Base-by-base conservation (phyloP, 169 alveolate genomes). In the Eimeria maxima region DNA sequence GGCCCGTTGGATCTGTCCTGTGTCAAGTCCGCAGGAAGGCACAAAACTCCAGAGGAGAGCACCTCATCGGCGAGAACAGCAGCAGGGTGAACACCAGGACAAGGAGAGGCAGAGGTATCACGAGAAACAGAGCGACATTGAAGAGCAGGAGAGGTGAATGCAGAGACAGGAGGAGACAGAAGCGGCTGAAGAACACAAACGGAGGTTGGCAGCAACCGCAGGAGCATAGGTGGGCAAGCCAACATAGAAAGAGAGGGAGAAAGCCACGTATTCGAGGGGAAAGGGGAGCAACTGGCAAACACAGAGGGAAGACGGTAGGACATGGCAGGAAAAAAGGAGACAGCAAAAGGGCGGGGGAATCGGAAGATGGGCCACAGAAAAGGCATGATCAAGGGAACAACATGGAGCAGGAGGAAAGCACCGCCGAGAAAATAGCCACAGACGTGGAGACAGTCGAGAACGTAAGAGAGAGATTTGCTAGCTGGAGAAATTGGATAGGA, bases 1-100 rank as follows among this genome's bases (percentile, higher is more conserved):
- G 84, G 55, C 84, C 84, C 60, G 84, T 42, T 33, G 84, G 47
- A 44, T 74, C 84, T 20, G 55, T 44, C 84, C 84, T 74, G 55
- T 18, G 55, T 18, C n/a, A 74, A 14, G 38, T 44, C 16, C 84
- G 84, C 84, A 74, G 38, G 84, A 44, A 4, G 84, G 55, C 57
- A 65, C 84, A 65, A 13, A 24, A 24, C 5, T 0, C 24, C 5
- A 3, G 3, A 24, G 38, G n/a, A 13, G 74, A 24, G 74, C 74
- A 65, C 74, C n/a, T 65, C 42, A 65, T 65, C 74, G 38, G 74
- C 1, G 74, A 14, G 42, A 65, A 38, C 38, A 65, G 74, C 74
- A 65, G 74, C 38, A 65, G 74, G 38, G 14, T 7, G 16, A 2
- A 38, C 74, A 13, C 14, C 42, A 8, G 74, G 5, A 27, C n/a